Conservation (phyloP, 83 land plant species). For the Diphasiastrum complanatum region DNA sequence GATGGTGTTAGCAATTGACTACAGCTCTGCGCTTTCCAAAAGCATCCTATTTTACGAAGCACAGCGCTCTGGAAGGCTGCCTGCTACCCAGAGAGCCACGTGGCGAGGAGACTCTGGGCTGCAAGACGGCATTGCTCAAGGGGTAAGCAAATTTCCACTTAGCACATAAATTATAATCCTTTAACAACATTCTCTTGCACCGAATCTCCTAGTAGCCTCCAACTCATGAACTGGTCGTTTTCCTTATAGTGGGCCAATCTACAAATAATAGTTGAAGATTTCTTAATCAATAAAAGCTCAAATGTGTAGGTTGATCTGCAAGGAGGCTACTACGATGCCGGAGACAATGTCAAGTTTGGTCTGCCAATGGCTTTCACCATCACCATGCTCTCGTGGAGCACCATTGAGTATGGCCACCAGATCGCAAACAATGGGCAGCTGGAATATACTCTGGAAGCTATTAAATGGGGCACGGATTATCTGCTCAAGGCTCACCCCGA, state of each 20-base stretch:
- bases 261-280: neutral
- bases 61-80: slow-evolving; percentile 35
- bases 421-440: slow-evolving; percentile 60
- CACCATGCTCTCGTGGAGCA: slow-evolving; percentile 87
- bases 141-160: slow-evolving; percentile 5
- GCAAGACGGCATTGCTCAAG: slow-evolving; percentile 23
- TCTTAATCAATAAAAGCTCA: neutral
- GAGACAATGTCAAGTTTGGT: slow-evolving; percentile 89
- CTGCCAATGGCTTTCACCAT: slow-evolving; percentile 88
- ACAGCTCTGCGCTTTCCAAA: slow-evolving; percentile 18
- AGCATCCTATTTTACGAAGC: slow-evolving; percentile 36
- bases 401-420: slow-evolving; percentile 63
- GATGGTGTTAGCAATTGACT: too few species aligned
- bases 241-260: neutral
- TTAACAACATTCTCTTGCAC: neutral
- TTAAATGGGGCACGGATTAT: slow-evolving; percentile 89
- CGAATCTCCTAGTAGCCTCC: neutral
- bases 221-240: neutral
- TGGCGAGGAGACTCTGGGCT: slow-evolving; percentile 36
- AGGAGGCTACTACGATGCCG: slow-evolving; percentile 90
- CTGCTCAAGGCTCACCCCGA: slow-evolving; percentile 77
- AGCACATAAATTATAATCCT: too few species aligned
- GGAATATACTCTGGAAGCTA: slow-evolving; percentile 63
- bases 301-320: slow-evolving; percentile 57
- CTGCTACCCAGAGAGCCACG: slow-evolving; percentile 19